phyloP scores from a whole-genome alignment of 2,329 filamentous ascomycete species.

The Blastomyces emzantsi region DNA sequence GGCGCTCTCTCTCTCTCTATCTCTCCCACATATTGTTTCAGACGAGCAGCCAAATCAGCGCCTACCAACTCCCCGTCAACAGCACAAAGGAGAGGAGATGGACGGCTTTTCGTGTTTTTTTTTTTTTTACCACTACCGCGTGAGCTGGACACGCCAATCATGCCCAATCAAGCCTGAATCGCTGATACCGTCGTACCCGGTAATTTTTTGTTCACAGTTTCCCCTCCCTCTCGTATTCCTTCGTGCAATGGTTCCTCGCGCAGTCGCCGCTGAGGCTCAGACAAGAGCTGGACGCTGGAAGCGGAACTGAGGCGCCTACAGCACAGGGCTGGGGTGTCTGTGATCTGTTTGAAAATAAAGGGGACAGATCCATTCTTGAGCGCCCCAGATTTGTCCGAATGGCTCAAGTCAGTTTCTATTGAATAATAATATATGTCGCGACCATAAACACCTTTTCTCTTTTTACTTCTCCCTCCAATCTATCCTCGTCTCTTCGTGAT shows the following conservation, averaged over 20 bases:
- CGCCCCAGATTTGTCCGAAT: background rate
- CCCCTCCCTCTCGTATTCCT: background rate
- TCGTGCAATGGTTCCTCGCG: background rate
- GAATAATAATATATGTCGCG: background rate
- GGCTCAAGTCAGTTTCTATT: background rate
- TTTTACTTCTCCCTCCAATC: no score
- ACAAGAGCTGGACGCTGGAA: background rate
- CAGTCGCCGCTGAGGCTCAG: background rate
- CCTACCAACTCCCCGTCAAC: background rate
- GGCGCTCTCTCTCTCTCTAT: no score
- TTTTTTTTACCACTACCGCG: background rate
- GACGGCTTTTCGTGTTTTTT: background rate
- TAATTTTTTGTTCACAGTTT: background rate
- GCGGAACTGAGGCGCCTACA: background rate
- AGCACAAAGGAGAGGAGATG: background rate
- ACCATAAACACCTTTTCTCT: background rate
- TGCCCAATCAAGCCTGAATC: background rate
- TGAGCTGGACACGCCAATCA: background rate
- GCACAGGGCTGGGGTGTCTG: background rate
- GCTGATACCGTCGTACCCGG: background rate
- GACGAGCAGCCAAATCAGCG: background rate
- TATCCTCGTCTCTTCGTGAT: background rate
- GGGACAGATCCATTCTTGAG: background rate
- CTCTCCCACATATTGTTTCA: background rate
- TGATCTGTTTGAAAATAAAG: background rate